These are phyloP conservation scores for Mycena sp. DNA, from an alignment of 1,284 basidiomycete species.

Conservation along the genomic window DNA sequence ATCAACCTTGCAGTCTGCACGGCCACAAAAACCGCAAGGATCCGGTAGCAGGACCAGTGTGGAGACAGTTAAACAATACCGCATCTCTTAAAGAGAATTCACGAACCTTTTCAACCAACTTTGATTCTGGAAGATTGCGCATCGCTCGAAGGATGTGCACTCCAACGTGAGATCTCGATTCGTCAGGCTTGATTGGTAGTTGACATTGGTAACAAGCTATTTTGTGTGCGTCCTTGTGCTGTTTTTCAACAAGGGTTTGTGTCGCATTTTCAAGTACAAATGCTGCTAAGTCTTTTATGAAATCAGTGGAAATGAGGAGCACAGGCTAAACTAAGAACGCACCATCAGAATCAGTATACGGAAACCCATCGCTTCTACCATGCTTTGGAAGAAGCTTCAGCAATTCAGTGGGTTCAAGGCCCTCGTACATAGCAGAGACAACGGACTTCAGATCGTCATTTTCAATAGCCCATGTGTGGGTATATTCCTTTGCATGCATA, in stretches of 20 bases:
- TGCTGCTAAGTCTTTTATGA: not conserved
- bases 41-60: not conserved
- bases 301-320: not conserved
- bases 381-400: slow-evolving; percentile 8
- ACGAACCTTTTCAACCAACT: not conserved
- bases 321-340: too few species aligned
- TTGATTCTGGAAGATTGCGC: not conserved
- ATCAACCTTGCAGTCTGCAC: not conserved
- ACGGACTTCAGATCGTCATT: too few species aligned
- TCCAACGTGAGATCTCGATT: not conserved
- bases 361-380: not conserved
- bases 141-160: not conserved
- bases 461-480: not conserved
- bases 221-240: not conserved
- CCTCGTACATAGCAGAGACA: too few species aligned
- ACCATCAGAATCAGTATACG: too few species aligned
- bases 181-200: not conserved
- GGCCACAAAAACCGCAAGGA: slow-evolving; percentile 14
- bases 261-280: not conserved
- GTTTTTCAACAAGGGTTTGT: not conserved
- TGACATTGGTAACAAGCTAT: slow-evolving; percentile 4
- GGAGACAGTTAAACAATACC: not conserved
- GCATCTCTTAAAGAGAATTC: not conserved
- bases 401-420: too few species aligned
- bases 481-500: not conserved